Conservation (phyloP, 148 eudicot species). For the Rhododendron simsii region DNA sequence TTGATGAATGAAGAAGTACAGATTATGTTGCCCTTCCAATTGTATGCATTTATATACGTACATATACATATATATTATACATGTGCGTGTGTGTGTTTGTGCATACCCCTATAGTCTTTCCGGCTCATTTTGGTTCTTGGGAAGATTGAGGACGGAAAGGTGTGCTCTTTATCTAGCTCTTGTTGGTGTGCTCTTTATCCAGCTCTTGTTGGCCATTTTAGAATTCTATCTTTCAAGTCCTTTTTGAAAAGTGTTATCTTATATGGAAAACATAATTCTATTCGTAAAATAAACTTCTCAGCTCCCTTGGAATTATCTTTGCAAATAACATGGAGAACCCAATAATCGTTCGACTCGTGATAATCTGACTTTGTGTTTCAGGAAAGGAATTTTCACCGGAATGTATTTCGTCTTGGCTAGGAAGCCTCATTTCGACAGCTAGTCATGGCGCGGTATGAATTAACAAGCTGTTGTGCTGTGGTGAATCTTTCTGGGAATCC, state of each 20-base stretch:
- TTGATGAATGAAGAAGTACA: neutral
- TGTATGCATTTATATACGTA: neutral
- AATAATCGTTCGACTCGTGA: neutral
- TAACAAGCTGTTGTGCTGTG: neutral
- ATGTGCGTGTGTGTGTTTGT: neutral
- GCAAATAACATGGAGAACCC: neutral
- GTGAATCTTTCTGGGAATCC: neutral
- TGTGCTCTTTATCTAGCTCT: neutral
- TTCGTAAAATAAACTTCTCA: neutral
- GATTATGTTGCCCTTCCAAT: neutral
- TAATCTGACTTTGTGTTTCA: conserved; percentile 16
- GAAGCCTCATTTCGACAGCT: conserved; percentile 45
- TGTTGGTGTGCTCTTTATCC: neutral
- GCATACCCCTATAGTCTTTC: neutral
- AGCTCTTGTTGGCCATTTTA: neutral
- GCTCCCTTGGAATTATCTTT: neutral
- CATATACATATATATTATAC: neutral
- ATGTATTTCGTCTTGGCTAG: conserved; percentile 78
- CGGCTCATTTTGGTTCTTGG: neutral
- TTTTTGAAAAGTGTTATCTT: neutral
- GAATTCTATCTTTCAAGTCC: neutral
- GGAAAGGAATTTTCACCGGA: conserved; percentile 81
- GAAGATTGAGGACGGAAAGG: neutral
- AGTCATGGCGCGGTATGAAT: neutral
- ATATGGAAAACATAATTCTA: neutral